Base-by-base conservation (phyloP, 257 asterid species). In the Przewalskia tangutica region DNA sequence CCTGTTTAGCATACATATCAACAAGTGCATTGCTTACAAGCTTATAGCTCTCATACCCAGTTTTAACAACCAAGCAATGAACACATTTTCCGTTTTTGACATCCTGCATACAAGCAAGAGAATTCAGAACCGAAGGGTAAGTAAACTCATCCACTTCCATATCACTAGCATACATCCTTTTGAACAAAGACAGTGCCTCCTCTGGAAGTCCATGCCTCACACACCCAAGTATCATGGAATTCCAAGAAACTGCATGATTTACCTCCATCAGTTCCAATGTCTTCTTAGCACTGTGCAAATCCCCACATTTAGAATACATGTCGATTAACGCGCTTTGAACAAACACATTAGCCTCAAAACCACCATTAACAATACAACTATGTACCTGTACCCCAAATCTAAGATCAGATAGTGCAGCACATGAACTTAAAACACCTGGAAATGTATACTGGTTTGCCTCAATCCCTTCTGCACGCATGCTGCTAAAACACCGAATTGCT, bases 1-100 rank as follows among this genome's bases (percentile, higher is more conserved):
- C 89, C 77, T 85, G 91, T 71, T 95, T 93, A 63, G 99, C 95
- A 79, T 92, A 92, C 99, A 92, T 93, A 82, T 95, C 95, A n/a
- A 93, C 88, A 44, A 95, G 93, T 48, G 97, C 93, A 84, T 95
- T 95, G 84, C 79, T 68, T 73, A 95, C 90, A 8, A 90, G 90
- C 12, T 62, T 90, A 86, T 65, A 83, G 27, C 80, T 82, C 79
- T 85, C 89, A 64, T 87, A 91, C 11, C 98, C 99, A n/a, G 90
- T 88, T 87, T 91, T 93, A 50, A 90, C 66, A 64, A 90, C 88
- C 90, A 89, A 83, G 65, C 91, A 83, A 75, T 93, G 98, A 64
- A 92, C 81, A 13, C 60, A 83, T 81, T 77, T 84, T 77, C 97
- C 93, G 27, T 79, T 84, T 36, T 6, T 85, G 66, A 48, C 84